Evolutionary conservation across 257 asterid genomes (phyloP), one percentile per base, ranked within the genome.

Genomic region (Lithospermum erythrorhizon): DNA sequence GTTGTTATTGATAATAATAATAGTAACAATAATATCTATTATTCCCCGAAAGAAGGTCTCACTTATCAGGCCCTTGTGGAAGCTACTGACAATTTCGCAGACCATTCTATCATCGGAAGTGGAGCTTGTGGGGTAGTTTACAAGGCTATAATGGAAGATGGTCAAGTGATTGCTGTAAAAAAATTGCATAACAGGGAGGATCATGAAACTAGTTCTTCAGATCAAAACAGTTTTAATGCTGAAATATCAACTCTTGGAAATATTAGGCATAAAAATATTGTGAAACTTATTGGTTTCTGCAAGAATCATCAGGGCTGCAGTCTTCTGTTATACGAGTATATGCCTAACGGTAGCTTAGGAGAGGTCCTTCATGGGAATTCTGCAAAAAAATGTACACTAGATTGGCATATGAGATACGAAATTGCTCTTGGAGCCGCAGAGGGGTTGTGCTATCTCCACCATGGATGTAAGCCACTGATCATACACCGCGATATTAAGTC

Each of bases 101-200:
- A 89, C 15, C 53, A 65, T 22, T 75, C 83, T 2, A 70, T 84
- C 53, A 59, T 89, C 9, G 97, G 97, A 35, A 81, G 70, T 57
- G 95, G 97, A 14, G 97, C 95, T 0, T 89, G 97, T 68, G 97
- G 97, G 35, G 81, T 79, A 6, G 97, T 89, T 62, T 89, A 89
- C 76, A 89, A 71, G 71, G 97, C 89, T 15, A 75, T 67, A 29
- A 84, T 86, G 95, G 61, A 65, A 0, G 69, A 76, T 57, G 97
- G 95, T 4, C 81, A 84, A 21, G 68, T 78, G 63, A 77, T 89
- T 21, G 97, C 97, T 2, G 97, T 89, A 22, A 89, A 89, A 63
- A 86, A 75, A 72, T 45, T 86, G 76, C 82, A 82, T 66, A 54
- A 86, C 1, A 71, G 65, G 1, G 89, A 88, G 58, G 94, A 83